phyloP scores from a whole-genome alignment of 2,329 filamentous ascomycete genomes.

The Cercospora zeina region DNA sequence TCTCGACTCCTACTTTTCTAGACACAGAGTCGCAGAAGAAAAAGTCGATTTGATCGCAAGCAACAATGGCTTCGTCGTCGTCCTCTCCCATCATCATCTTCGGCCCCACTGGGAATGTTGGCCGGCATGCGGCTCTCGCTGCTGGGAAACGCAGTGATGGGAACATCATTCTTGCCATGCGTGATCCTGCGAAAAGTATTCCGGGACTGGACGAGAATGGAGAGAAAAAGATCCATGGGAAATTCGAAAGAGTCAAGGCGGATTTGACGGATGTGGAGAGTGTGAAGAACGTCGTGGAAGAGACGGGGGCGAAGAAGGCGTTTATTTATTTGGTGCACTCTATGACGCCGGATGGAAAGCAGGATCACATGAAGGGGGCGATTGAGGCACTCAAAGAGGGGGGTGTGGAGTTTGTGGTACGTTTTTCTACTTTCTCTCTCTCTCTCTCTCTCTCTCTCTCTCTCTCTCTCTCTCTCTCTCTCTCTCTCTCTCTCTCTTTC shows the following conservation, averaged over 20 bases:
- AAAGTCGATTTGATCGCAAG: no score
- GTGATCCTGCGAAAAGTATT: constrained; percentile 49
- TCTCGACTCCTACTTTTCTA: no score
- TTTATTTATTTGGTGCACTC: constrained; percentile 51
- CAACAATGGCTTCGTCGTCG: no score
- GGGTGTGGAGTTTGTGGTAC: constrained; percentile 48
- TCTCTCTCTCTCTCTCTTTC: constrained; percentile 29
- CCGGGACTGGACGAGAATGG: constrained; percentile 37
- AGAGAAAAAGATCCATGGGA: constrained; percentile 38
- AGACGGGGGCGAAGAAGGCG: constrained; percentile 48
- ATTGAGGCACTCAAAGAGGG: constrained; percentile 49
- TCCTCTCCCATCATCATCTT: constrained; percentile 46
- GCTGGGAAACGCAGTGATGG: constrained; percentile 45
- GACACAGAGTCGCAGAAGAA: no score
- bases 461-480: no score
- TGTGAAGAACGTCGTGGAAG: constrained; percentile 45
- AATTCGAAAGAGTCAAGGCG: constrained; percentile 46
- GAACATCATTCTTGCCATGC: constrained; percentile 53
- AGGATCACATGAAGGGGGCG: constrained; percentile 46
- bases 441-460: no score
- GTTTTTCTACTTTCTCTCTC: no score
- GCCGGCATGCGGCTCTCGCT: constrained; percentile 44
- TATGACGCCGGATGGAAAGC: no score
- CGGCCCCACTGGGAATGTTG: constrained; percentile 53
- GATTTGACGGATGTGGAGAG: constrained; percentile 49